Evolutionary conservation across 805 yeast species (phyloP).

Genomic region (Metschnikowia amazonensis): DNA sequence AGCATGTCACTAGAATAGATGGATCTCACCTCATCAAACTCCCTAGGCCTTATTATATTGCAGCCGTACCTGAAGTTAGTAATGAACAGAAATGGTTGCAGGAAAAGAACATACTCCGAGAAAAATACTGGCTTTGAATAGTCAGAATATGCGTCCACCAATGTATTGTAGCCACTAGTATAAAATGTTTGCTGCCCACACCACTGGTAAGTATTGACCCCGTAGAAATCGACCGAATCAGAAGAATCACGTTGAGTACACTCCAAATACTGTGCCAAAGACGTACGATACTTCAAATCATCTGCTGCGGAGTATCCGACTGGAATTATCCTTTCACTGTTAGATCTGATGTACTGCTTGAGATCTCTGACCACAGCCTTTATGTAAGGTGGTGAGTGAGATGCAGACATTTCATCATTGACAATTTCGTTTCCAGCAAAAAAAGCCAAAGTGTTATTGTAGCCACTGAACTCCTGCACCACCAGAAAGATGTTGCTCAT

Average conservation of each 20-base stretch:
- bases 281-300: constrained; percentile 69
- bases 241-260: constrained; percentile 54
- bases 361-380: constrained; percentile 80
- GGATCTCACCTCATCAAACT: constrained; percentile 70
- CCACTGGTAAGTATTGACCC: constrained; percentile 80
- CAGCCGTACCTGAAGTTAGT: constrained; percentile 56
- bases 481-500: constrained; percentile 73
- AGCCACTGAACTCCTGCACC: constrained; percentile 74
- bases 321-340: constrained; percentile 68
- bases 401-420: constrained; percentile 72
- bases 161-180: constrained; percentile 63
- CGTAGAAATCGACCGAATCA: constrained; percentile 74
- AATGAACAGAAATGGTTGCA: background rate
- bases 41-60: constrained; percentile 73
- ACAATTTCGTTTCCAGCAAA: constrained; percentile 91
- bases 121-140: constrained; percentile 78
- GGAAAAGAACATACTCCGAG: constrained; percentile 60
- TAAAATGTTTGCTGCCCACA: constrained; percentile 83
- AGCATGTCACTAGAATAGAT: constrained; percentile 72
- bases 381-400: constrained; percentile 65
- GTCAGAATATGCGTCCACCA: constrained; percentile 65
- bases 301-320: constrained; percentile 98
- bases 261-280: constrained; percentile 76
- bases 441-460: constrained; percentile 85
- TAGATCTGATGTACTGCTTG: constrained; percentile 59